Evolutionary conservation across 441 rosid species (phyloP), one percentile per base, ranked within the genome.

Genomic region (Mallotus japonicus): DNA sequence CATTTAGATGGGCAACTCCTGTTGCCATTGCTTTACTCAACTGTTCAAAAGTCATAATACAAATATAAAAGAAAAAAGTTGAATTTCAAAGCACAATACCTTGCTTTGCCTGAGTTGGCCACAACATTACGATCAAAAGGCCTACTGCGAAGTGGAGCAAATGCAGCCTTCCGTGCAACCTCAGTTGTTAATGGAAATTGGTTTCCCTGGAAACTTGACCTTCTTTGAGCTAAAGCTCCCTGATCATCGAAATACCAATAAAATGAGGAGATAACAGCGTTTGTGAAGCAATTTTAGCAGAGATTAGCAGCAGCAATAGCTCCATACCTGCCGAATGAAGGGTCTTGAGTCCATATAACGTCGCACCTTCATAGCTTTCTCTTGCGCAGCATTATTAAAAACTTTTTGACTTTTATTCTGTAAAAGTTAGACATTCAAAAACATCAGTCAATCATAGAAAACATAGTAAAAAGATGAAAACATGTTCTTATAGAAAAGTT

Each of bases 221-320:
- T 87, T 76, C 87, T 92, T 78, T 83, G 85, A 51, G 94, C 94
- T 75, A 91, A 79, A 78, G 81, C 87, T 6, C 97, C 97, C 99
- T 92, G 84, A 73, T 73, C 50, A 65, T 14, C 67, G 75, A 72
- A 15, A 12, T 76, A 24, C 12, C 53, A 63, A 11, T 13, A 54
- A 54, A 16, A 62, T 11, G 8, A 66, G 73, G 12, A 20, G 46
- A 32, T 2, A 46, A 55, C 32, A 28, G 2, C 1, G 32, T 28
- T 3, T 28, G 32, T 28, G 32, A 28, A 28, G 32, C 32, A 28
- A 28, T 28, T 1, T 28, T 28, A 1, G 51, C 49, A 61, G 6
- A 42, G 11, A 16, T 44, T 40, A 60, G 67, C 65, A 73, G 44
- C 67, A 73, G 44, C 49, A 54, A 37, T 13, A 56, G 57, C 34